A percentile compares a stretch with the other conserved stretches of the same genome.
Evolutionary conservation across 2,329 filamentous ascomycete genomes (phyloP).

Genomic region (Sporothrix inflata): DNA sequence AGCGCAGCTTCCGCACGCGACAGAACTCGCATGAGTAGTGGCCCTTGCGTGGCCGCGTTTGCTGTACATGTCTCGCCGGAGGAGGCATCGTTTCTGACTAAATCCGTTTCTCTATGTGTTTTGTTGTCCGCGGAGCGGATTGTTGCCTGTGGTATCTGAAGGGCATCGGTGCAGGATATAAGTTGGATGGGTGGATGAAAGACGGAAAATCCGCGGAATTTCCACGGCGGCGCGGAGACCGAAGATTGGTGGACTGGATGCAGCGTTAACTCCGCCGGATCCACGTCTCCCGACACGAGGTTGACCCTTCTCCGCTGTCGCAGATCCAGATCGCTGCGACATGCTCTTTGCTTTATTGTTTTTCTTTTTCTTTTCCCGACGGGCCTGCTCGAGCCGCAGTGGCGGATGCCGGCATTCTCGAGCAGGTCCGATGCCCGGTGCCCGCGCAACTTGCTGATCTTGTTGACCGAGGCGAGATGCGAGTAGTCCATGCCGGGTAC

Average conservation of each 20-base stretch:
- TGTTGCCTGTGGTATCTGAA: neutral
- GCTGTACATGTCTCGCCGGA: neutral
- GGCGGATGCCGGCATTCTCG: no score
- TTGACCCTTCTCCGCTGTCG: no score
- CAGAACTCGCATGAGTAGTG: constrained; percentile 30
- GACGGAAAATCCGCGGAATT: neutral
- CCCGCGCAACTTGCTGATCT: no score
- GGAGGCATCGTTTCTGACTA: neutral
- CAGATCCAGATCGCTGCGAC: no score
- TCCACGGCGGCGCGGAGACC: constrained; percentile 1
- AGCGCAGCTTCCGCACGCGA: constrained; percentile 29
- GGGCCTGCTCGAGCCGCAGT: no score
- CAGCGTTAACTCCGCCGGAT: no score
- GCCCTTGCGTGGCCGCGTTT: constrained; percentile 18
- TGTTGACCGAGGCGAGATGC: no score
- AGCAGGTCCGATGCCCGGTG: no score
- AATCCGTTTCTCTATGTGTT: neutral
- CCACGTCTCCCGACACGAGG: no score
- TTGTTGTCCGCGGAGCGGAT: neutral
- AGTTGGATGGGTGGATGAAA: neutral
- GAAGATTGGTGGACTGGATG: neutral
- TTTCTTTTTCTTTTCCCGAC: no score
- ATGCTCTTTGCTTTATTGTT: no score
- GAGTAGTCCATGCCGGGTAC: no score
- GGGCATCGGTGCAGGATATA: neutral